Percentiles rank a stretch among this genome's conserved stretches.
Conservation (phyloP, 352 stramenopile species). For the Discostella stelligera region DNA sequence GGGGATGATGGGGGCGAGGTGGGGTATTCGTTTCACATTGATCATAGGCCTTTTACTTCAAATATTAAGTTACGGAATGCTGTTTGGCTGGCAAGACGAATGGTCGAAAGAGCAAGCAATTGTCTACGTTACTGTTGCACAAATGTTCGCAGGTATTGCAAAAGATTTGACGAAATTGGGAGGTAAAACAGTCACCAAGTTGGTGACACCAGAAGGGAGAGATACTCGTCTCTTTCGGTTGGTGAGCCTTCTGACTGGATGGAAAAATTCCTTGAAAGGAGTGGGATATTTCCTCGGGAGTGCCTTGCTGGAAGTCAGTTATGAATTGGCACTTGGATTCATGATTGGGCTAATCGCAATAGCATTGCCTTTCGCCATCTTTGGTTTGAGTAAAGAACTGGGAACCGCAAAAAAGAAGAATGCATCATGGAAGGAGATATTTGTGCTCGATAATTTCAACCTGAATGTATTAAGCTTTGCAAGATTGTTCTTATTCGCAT, state of each 20-base stretch:
- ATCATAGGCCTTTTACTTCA: slow-evolving; percentile 76
- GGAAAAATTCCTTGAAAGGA: slow-evolving; percentile 85
- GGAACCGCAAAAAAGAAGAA: slow-evolving; percentile 81
- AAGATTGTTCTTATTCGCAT: slow-evolving; percentile 83
- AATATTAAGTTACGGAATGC: slow-evolving; percentile 71
- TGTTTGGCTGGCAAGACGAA: slow-evolving; percentile 77
- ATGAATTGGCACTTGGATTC: slow-evolving; percentile 71
- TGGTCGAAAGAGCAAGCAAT: slow-evolving; percentile 71
- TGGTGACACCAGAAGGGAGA: slow-evolving; percentile 82
- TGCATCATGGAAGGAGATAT: slow-evolving; percentile 73
- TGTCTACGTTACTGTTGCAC: slow-evolving; percentile 81
- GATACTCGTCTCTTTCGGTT: slow-evolving; percentile 80
- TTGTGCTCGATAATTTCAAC: slow-evolving; percentile 79
- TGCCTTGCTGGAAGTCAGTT: slow-evolving; percentile 73
- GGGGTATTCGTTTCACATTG: slow-evolving; percentile 80
- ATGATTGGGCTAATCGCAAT: slow-evolving; percentile 82
- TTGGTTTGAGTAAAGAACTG: slow-evolving; percentile 72
- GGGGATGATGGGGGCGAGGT: slow-evolving; percentile 75
- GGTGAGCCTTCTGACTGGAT: slow-evolving; percentile 81
- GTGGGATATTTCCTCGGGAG: slow-evolving; percentile 83
- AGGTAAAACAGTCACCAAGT: slow-evolving; percentile 83
- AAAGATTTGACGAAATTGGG: slow-evolving; percentile 85
- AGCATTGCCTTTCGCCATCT: slow-evolving; percentile 79
- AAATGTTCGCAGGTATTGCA: slow-evolving; percentile 83
- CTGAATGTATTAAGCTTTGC: slow-evolving; percentile 81